Base-by-base conservation (phyloP, 176 grass and related monocot species). In the Aegilops sharonensis region DNA sequence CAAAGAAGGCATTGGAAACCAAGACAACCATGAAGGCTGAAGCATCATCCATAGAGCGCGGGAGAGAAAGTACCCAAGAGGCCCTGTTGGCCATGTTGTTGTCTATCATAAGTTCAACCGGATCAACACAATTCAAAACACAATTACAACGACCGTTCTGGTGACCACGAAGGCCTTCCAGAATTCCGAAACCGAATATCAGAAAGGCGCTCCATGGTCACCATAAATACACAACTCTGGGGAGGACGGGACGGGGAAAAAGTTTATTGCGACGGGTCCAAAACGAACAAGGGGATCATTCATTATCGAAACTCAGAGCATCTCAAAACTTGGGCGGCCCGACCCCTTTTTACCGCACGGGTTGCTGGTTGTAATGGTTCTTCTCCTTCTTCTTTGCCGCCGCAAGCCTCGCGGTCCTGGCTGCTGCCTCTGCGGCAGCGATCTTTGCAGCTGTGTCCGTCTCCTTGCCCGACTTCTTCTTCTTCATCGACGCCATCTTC, bases 341-440 rank as follows among this genome's bases (percentile, higher is more conserved):
- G 70, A 63, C 61, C 64, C 77, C 60, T 80, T 89, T 85, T 89
- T 89, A 94, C 97, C 97, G 91, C 73, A 94, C 94, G 9, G 97
- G 97, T 71, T 98, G 97, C 88, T 98, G 97, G 86, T 98, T 98
- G 67, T 98, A 98, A 88, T 98, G 97, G 73, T 31, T 95, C 87
- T 98, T 98, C 87, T 98, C 97, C 88, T 98, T 98, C 88, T 98
- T 98, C 88, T 98, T 98, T 13, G 97, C 85, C 21, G 97, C 97
- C 1, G 97, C 92, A 4, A 98, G 92, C 82, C 84, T 92, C 6
- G 97, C 92, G 11, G 70, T 94, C 89, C 96, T 98, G 21, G 96
- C 96, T 27, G 96, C 93, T 1, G 96, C 96, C 72, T 98, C 96
- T 2, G 87, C 69, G 1, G 96, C 90, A 15, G 91, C 96, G 59